Evolutionary conservation across 345 rosid species (phyloP).

Genomic region (Salix purpurea): DNA sequence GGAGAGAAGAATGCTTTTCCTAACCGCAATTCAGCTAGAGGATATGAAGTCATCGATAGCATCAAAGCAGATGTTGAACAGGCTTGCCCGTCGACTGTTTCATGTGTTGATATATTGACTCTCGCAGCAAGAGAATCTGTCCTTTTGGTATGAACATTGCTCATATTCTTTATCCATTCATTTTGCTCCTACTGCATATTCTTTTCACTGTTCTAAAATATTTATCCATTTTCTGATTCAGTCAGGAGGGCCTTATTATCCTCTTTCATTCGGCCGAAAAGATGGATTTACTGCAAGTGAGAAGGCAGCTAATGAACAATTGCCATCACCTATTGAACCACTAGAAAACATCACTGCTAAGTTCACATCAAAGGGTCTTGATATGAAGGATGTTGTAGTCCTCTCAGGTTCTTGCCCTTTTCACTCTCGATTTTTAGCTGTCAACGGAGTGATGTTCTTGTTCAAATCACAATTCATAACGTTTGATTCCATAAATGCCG

Average conservation of each 20-base stretch:
- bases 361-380: slow-evolving; percentile 74
- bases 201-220: background rate
- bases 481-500: too few relatives aligned
- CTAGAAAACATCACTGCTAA: slow-evolving; percentile 58
- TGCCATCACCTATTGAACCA: slow-evolving; percentile 75
- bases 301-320: slow-evolving; percentile 56
- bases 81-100: slow-evolving; percentile 62
- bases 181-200: background rate
- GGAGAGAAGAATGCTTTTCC: slow-evolving; percentile 73
- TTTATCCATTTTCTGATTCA: slow-evolving; percentile 16
- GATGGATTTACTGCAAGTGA: slow-evolving; percentile 68
- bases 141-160: slow-evolving; percentile 30
- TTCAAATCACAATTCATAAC: background rate
- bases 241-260: slow-evolving; percentile 79
- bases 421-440: background rate
- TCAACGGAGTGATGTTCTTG: background rate
- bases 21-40: slow-evolving; percentile 68
- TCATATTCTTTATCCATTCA: background rate
- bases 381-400: slow-evolving; percentile 75
- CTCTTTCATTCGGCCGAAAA: slow-evolving; percentile 53
- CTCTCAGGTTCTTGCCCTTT: slow-evolving; percentile 60
- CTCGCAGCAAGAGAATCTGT: slow-evolving; percentile 84
- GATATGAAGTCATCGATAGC: slow-evolving; percentile 64
- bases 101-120: slow-evolving; percentile 71
- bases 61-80: slow-evolving; percentile 66